Evolutionary conservation across 768 basidiomycete genomes (phyloP).

Genomic region (Auricularia sp.): DNA sequence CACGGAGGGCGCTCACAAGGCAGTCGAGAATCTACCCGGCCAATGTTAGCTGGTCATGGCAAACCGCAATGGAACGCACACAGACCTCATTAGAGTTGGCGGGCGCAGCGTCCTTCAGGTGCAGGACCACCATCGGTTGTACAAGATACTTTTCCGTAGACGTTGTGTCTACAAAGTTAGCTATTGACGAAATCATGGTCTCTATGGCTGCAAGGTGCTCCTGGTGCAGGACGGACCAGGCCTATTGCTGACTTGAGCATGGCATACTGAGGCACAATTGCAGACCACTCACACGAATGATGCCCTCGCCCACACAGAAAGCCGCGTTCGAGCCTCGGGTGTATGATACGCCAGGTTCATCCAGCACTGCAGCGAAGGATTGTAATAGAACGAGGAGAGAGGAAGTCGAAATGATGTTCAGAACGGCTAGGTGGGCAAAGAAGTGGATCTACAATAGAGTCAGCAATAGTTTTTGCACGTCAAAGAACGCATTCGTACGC

Average conservation of each 20-base stretch:
- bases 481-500: conserved; percentile 40
- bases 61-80: conserved; percentile 2
- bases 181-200: conserved; percentile 64
- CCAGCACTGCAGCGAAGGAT: conserved; percentile 77
- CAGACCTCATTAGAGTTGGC: conserved; percentile 57
- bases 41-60: neutral
- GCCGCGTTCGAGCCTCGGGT: conserved; percentile 76
- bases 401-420: conserved; percentile 60
- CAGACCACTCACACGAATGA: conserved; percentile 40
- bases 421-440: conserved; percentile 78
- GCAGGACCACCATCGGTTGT: conserved; percentile 49
- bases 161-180: conserved; percentile 53
- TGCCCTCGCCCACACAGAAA: conserved; percentile 69
- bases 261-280: neutral
- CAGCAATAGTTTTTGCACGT: neutral
- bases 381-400: conserved; percentile 76
- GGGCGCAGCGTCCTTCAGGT: conserved; percentile 30
- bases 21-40: conserved; percentile 59
- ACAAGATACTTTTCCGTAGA: conserved; percentile 51
- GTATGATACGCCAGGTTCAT: conserved; percentile 82
- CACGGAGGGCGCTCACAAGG: conserved; percentile 51
- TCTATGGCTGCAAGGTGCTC: conserved; percentile 47
- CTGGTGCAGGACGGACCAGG: conserved; percentile 56
- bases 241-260: conserved; percentile 32
- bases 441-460: conserved; percentile 63